Percentiles rank a stretch among this genome's conserved stretches.
phyloP scores from a whole-genome alignment of 2,329 filamentous ascomycete species.

The Eutypa lata region DNA sequence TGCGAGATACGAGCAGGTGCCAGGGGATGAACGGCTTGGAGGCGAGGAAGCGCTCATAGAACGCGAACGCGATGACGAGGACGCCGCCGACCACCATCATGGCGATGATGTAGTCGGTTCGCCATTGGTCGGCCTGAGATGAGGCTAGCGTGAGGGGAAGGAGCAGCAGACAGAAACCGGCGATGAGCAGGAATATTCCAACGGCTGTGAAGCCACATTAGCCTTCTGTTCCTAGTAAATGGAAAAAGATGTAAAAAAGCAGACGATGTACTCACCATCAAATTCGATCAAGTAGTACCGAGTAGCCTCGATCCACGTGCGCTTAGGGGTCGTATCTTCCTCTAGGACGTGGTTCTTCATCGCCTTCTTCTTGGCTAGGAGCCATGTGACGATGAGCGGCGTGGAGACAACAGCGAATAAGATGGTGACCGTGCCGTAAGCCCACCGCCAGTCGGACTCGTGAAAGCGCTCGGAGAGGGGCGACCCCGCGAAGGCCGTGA shows the following conservation, averaged over 20 bases:
- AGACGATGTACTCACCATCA: constrained; percentile 31
- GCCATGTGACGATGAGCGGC: constrained; percentile 51
- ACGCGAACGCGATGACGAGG: constrained; percentile 46
- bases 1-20: constrained; percentile 38
- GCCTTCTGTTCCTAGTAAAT: too few relatives aligned
- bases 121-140: constrained; percentile 38
- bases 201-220: constrained; percentile 20
- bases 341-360: constrained; percentile 22
- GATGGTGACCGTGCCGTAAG: constrained; percentile 60
- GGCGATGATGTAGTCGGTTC: constrained; percentile 41
- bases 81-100: constrained; percentile 53
- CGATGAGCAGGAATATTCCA: constrained; percentile 47
- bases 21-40: constrained; percentile 49
- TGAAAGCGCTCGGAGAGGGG: constrained; percentile 47
- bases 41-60: constrained; percentile 51
- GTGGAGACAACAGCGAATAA: constrained; percentile 54
- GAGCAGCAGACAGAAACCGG: constrained; percentile 51
- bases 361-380: constrained; percentile 45
- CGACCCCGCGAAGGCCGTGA: constrained; percentile 56
- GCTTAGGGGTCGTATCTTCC: constrained; percentile 33
- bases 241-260: too few relatives aligned
- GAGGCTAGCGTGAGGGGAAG: constrained; percentile 52
- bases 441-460: constrained; percentile 57
- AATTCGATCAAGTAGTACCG: constrained; percentile 48
- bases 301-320: constrained; percentile 40